phyloP scores from a whole-genome alignment of 176 grass and related monocot genomes.

The Tillandsia leiboldiana region DNA sequence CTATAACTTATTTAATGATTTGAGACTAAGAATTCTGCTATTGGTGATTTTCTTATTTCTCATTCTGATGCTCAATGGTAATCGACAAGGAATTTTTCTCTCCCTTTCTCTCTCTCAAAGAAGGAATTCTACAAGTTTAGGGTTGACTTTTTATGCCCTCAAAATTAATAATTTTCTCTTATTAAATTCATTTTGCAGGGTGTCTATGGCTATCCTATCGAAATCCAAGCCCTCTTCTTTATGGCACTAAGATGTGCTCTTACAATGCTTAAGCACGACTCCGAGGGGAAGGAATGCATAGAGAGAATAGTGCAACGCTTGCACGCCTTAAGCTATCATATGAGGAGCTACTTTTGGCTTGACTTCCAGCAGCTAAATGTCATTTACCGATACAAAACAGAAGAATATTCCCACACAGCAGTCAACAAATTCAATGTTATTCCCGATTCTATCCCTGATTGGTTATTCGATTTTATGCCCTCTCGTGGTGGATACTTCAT shows the following conservation, averaged over 20 bases:
- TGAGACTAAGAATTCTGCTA: too few species aligned
- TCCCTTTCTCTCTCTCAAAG: too few species aligned
- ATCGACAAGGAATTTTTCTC: too few species aligned
- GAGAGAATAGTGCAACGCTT: slow-evolving; percentile 68
- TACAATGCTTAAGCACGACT: slow-evolving; percentile 53
- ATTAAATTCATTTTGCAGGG: slow-evolving; percentile 33
- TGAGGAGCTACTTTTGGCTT: slow-evolving; percentile 89
- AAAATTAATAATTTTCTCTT: background rate
- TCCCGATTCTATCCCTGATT: slow-evolving; percentile 94
- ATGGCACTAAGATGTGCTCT: slow-evolving; percentile 79
- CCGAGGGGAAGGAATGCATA: slow-evolving; percentile 65
- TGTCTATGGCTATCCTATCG: slow-evolving; percentile 85
- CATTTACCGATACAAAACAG: slow-evolving; percentile 81
- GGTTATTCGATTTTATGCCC: slow-evolving; percentile 95
- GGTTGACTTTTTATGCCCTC: background rate
- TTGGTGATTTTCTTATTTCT: too few species aligned
- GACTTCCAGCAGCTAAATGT: slow-evolving; percentile 82
- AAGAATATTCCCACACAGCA: slow-evolving; percentile 98
- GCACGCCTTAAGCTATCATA: slow-evolving; percentile 81
- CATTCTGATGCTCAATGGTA: too few species aligned
- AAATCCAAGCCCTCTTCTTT: slow-evolving; percentile 92
- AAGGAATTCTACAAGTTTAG: too few species aligned
- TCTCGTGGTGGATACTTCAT: slow-evolving; percentile 74
- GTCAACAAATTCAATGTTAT: slow-evolving; percentile 99
- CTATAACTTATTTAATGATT: too few species aligned